phyloP scores from a whole-genome alignment of 345 rosid genomes.

The Rhizophora mangle region DNA sequence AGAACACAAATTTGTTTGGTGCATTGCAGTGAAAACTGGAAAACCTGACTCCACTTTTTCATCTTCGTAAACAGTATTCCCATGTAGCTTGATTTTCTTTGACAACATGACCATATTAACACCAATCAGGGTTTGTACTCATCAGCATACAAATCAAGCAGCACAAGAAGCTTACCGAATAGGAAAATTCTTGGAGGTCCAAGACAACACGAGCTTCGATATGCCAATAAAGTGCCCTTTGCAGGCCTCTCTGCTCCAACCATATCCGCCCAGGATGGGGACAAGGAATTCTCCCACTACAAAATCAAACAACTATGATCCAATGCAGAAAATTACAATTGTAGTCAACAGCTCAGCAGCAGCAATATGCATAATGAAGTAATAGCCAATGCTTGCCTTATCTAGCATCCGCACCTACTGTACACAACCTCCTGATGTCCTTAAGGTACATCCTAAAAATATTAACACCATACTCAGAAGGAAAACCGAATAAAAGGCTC shows the following conservation, averaged over 20 bases:
- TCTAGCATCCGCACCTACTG: too few species aligned
- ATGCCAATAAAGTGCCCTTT: slow-evolving; percentile 91
- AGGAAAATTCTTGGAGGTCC: slow-evolving; percentile 70
- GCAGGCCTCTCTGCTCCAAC: slow-evolving; percentile 95
- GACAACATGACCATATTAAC: background rate
- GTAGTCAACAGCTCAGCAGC: too few species aligned
- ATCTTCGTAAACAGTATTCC: too few species aligned
- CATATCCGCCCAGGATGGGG: slow-evolving; percentile 95
- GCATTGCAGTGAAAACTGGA: too few species aligned
- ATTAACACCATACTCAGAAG: too few species aligned
- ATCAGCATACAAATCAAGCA: background rate
- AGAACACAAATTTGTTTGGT: too few species aligned
- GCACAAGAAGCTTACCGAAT: slow-evolving; percentile 47
- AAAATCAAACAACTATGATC: slow-evolving; percentile 6
- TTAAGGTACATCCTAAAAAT: too few species aligned
- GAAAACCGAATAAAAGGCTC: too few species aligned
- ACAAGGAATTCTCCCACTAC: slow-evolving; percentile 83
- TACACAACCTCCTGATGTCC: too few species aligned
- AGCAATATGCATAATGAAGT: too few species aligned
- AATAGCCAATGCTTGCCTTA: too few species aligned
- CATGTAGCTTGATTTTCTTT: background rate
- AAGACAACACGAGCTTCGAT: slow-evolving; percentile 98
- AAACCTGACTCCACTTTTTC: too few species aligned
- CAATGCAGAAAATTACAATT: background rate
- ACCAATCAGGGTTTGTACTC: background rate